A percentile compares a stretch with the other conserved stretches of the same genome.
These are phyloP conservation scores for Cubamyces sp. DNA, from an alignment of 768 basidiomycete species.

Conservation along the genomic window DNA sequence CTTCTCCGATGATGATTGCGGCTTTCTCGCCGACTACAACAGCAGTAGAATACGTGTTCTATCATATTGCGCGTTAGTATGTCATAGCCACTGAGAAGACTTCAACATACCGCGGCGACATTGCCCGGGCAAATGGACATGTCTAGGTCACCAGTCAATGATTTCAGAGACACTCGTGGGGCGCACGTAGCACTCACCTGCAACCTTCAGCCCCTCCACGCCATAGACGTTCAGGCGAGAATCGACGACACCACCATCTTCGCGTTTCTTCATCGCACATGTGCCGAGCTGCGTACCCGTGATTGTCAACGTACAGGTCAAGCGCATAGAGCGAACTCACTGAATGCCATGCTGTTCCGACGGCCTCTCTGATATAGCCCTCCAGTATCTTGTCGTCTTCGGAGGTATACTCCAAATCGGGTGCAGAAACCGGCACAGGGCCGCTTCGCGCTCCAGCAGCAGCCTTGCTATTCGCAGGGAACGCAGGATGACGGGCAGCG, in stretches of 20 bases:
- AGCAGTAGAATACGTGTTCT: conserved; percentile 50
- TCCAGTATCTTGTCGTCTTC: conserved; percentile 42
- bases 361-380: conserved; percentile 31
- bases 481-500: conserved; percentile 34
- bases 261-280: conserved; percentile 67
- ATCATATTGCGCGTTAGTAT: neutral
- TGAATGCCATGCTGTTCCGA: conserved; percentile 40
- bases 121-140: conserved; percentile 46
- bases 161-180: conserved; percentile 6
- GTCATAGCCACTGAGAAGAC: neutral
- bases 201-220: conserved; percentile 51
- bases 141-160: conserved; percentile 29
- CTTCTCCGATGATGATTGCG: conserved; percentile 60
- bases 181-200: conserved; percentile 10
- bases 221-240: conserved; percentile 64
- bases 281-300: conserved; percentile 53
- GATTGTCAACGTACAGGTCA: neutral
- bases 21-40: conserved; percentile 63
- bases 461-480: conserved; percentile 35
- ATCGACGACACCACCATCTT: conserved; percentile 67
- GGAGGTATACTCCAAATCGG: conserved; percentile 37
- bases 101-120: conserved; percentile 37
- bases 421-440: conserved; percentile 33
- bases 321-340: conserved; percentile 21
- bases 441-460: conserved; percentile 16